Percentiles rank a stretch among this genome's conserved stretches.
phyloP scores from a whole-genome alignment of 345 rosid species.

The Citropsis articulata region DNA sequence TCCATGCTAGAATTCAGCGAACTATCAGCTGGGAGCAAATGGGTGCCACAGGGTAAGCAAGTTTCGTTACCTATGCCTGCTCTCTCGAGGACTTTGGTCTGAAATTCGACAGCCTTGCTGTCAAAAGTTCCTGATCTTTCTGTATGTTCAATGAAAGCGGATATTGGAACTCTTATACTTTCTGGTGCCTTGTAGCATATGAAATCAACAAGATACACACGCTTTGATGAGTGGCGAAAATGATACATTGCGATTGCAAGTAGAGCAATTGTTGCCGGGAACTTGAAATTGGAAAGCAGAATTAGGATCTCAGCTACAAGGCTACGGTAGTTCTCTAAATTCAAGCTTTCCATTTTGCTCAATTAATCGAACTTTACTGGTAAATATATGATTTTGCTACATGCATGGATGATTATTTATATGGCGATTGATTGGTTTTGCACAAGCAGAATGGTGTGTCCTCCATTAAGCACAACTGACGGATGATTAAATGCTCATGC shows the following conservation, averaged over 20 bases:
- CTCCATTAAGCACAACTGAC: not conserved
- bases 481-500: constrained; percentile 5
- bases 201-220: constrained; percentile 8
- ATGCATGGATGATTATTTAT: not conserved
- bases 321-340: not conserved
- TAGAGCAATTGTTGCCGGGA: not conserved
- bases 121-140: not conserved
- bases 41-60: not conserved
- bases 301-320: not conserved
- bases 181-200: not conserved
- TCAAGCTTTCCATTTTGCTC: not conserved
- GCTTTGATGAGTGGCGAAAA: not conserved
- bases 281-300: not conserved
- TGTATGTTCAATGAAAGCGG: not conserved
- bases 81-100: constrained; percentile 5
- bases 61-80: constrained; percentile 6
- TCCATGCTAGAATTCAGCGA: constrained; percentile 10
- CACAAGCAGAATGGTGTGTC: not conserved
- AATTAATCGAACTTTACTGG: not conserved
- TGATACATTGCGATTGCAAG: not conserved
- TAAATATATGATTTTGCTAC: no score
- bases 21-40: constrained; percentile 2
- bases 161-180: not conserved
- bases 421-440: not conserved
- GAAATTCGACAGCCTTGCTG: not conserved